phyloP scores from a whole-genome alignment of 106 monocot genomes.

The Apostasia ramifera region DNA sequence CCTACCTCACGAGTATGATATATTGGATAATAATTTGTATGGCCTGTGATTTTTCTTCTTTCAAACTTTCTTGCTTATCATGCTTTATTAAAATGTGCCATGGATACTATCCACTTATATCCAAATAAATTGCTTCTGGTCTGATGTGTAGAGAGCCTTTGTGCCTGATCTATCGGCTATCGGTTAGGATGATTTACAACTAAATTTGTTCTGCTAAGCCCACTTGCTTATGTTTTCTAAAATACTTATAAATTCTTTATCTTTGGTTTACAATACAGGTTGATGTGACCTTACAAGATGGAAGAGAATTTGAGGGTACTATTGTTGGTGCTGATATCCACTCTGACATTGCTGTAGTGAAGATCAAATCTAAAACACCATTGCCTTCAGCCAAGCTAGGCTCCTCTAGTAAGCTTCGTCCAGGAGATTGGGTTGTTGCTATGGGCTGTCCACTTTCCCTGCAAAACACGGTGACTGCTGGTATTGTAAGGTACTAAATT shows the following conservation, averaged over 20 bases:
- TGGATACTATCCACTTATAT: no score
- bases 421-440: conserved; percentile 90
- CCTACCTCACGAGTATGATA: no score
- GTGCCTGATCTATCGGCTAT: no score
- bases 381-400: conserved; percentile 77
- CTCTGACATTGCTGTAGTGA: conserved; percentile 89
- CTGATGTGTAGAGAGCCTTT: no score
- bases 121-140: no score
- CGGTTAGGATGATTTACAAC: no score
- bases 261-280: conserved; percentile 35
- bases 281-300: conserved; percentile 91
- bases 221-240: no score
- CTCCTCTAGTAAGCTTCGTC: conserved; percentile 54
- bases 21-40: no score
- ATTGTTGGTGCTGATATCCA: conserved; percentile 68
- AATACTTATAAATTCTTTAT: not conserved
- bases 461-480: conserved; percentile 87
- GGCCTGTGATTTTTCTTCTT: no score
- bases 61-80: no score
- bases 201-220: no score
- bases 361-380: conserved; percentile 74
- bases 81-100: no score
- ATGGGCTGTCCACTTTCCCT: conserved; percentile 84
- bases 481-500: conserved; percentile 74
- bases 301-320: conserved; percentile 62